Evolutionary conservation across 2,329 filamentous ascomycete species (phyloP).

Genomic region (Aureobasidium zeae): DNA sequence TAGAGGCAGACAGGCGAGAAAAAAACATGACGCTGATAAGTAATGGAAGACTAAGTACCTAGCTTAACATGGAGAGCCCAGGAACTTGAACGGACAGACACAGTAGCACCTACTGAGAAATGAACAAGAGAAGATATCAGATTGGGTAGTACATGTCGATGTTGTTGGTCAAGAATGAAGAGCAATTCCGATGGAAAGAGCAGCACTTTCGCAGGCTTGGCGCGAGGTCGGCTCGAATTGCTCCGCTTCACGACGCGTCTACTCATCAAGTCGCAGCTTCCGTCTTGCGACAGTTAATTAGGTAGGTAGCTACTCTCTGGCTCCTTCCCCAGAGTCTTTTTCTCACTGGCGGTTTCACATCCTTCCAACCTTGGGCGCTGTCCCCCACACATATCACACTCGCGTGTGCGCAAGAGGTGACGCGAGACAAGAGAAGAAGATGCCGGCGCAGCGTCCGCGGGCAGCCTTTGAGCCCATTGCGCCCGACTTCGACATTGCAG

Average conservation of each 20-base stretch:
- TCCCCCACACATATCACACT: background rate
- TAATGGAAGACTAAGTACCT: conserved; percentile 5
- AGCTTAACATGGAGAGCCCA: conserved; percentile 2
- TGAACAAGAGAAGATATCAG: too few relatives aligned
- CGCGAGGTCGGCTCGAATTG: conserved; percentile 1
- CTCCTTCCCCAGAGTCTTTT: too few relatives aligned
- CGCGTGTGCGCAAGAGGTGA: background rate
- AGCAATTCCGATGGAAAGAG: too few relatives aligned
- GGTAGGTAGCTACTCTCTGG: background rate
- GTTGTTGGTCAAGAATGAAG: too few relatives aligned
- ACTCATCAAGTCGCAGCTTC: conserved; percentile 9
- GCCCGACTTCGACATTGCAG: conserved; percentile 68
- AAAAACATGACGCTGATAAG: conserved; percentile 8
- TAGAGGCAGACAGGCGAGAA: conserved; percentile 1
- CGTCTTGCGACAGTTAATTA: conserved; percentile 1
- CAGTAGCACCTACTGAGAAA: conserved; percentile 2
- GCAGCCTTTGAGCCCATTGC: conserved; percentile 88
- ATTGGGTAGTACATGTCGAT: too few relatives aligned
- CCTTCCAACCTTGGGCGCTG: too few relatives aligned
- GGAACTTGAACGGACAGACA: background rate
- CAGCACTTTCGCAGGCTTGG: too few relatives aligned
- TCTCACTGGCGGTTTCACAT: too few relatives aligned
- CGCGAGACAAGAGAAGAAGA: conserved; percentile 36
- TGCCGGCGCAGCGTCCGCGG: conserved; percentile 71
- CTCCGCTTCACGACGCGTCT: conserved; percentile 7